A percentile compares a stretch with the other conserved stretches of the same genome.
Evolutionary conservation across 257 asterid species (phyloP).

Genomic region (Scutellaria barbata): DNA sequence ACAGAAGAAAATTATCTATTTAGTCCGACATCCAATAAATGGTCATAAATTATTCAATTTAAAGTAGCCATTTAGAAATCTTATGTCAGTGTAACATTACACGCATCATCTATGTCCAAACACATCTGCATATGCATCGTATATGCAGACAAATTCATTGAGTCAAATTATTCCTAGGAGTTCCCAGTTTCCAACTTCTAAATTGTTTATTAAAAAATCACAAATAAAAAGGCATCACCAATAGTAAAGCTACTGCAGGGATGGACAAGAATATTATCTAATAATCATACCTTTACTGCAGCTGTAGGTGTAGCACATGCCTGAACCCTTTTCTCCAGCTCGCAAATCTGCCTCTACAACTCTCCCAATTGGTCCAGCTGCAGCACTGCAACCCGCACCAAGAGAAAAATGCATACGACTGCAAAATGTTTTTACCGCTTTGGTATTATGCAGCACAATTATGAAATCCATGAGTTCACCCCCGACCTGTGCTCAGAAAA

Average conservation of each 20-base stretch:
- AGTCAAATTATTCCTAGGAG: neutral
- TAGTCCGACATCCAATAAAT: neutral
- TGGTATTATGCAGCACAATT: slow-evolving; percentile 81
- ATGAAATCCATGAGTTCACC: slow-evolving; percentile 98
- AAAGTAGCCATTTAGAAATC: neutral
- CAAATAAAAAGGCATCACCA: slow-evolving; percentile 2
- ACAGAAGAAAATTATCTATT: too few relatives aligned
- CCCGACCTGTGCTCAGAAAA: slow-evolving; percentile 59
- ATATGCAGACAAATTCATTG: neutral
- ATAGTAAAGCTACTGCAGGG: slow-evolving; percentile 15
- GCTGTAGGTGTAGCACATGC: slow-evolving; percentile 98
- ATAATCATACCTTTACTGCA: slow-evolving; percentile 86
- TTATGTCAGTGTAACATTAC: neutral
- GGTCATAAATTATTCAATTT: neutral
- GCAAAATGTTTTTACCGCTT: slow-evolving; percentile 95
- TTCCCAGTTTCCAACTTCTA: neutral
- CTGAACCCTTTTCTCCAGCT: slow-evolving; percentile 99
- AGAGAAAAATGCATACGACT: slow-evolving; percentile 98
- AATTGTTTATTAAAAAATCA: neutral
- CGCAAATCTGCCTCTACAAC: slow-evolving; percentile 95
- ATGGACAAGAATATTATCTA: slow-evolving; percentile 11
- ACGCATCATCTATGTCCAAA: neutral
- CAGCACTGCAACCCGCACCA: slow-evolving; percentile 99
- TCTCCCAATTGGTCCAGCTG: slow-evolving; percentile 98
- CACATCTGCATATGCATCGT: slow-evolving; percentile 9